phyloP scores from a whole-genome alignment of 768 basidiomycete genomes.

The Exsudoporus frostii region DNA sequence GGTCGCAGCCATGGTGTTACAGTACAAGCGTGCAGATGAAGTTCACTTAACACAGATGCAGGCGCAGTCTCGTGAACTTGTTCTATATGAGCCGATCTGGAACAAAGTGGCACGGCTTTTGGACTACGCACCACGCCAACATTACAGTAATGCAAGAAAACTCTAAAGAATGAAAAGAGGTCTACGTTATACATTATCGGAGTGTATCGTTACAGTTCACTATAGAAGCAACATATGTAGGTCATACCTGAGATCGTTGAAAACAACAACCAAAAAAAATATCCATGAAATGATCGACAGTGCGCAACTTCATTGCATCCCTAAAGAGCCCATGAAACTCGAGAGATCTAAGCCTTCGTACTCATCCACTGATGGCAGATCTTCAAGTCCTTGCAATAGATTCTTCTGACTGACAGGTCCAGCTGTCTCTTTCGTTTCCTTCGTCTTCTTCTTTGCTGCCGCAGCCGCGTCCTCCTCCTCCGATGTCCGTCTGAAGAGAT shows the following conservation, averaged over 20 bases:
- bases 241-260: constrained; percentile 12
- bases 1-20: constrained; percentile 57
- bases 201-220: constrained; percentile 33
- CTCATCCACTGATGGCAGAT: constrained; percentile 89
- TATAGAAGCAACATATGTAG: constrained; percentile 34
- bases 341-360: constrained; percentile 85
- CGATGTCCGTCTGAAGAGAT: constrained; percentile 82
- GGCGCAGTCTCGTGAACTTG: no score
- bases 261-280: constrained; percentile 14
- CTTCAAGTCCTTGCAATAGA: constrained; percentile 84
- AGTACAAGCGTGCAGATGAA: background rate
- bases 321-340: constrained; percentile 85
- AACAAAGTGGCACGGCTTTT: no score
- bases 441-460: constrained; percentile 45
- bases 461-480: constrained; percentile 67
- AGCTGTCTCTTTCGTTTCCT: constrained; percentile 50
- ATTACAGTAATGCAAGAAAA: constrained; percentile 10
- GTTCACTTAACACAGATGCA: background rate
- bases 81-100: background rate
- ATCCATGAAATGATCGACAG: constrained; percentile 19
- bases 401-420: constrained; percentile 75
- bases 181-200: constrained; percentile 36
- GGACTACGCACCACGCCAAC: background rate
- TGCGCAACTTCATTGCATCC: constrained; percentile 36
- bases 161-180: constrained; percentile 11